Conservation (phyloP, 202 grass and related monocot genomes). For the Digitaria exilis region DNA sequence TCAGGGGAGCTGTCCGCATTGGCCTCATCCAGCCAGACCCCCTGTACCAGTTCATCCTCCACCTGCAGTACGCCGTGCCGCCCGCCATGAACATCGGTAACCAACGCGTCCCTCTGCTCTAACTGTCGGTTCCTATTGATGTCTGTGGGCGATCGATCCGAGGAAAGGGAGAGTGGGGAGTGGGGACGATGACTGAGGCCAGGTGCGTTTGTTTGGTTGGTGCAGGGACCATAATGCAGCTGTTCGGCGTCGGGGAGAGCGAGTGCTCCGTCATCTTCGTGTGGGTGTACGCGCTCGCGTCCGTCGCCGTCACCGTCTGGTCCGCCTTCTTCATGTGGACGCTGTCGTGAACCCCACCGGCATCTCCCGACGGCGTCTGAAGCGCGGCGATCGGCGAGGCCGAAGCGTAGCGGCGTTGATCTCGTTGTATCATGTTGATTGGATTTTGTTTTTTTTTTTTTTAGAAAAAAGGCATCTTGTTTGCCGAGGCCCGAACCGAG, state of each 20-base stretch:
- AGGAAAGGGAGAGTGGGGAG: no score
- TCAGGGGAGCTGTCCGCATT: conserved; percentile 56
- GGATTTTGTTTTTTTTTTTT: no score
- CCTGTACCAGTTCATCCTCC: conserved; percentile 86
- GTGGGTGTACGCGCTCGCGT: conserved; percentile 69
- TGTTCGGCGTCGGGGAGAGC: conserved; percentile 77
- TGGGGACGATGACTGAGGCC: no score
- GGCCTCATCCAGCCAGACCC: conserved; percentile 71
- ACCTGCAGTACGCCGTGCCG: conserved; percentile 82
- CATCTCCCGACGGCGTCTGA: no score
- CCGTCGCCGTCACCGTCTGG: conserved; percentile 79
- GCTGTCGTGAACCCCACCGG: no score
- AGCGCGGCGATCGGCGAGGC: no score
- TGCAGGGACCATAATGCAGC: conserved; percentile 81
- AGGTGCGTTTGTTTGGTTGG: no score
- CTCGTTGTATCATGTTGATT: background rate
- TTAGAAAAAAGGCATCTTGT: background rate
- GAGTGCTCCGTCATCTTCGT: conserved; percentile 95
- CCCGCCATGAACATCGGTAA: conserved; percentile 92
- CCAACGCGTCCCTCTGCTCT: background rate
- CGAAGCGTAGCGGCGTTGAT: background rate
- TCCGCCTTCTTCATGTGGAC: conserved; percentile 90
- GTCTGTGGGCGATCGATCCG: no score
- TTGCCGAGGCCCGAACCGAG: no score
- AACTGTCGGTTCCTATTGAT: no score